phyloP scores from a whole-genome alignment of 352 stramenopile species.

The Phytopythium kandeliae region DNA sequence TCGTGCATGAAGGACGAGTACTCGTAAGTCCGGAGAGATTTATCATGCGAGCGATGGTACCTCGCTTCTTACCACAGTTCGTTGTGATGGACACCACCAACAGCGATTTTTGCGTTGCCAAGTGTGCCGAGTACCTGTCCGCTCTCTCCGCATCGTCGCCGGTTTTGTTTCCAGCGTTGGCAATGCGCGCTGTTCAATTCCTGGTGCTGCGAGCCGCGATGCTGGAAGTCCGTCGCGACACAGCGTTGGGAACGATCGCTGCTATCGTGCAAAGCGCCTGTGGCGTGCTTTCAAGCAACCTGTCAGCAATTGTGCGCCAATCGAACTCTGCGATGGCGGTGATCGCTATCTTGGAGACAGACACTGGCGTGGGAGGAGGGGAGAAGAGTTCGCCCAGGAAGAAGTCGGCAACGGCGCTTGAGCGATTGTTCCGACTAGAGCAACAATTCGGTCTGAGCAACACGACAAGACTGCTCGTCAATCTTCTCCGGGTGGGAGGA shows the following conservation, averaged over 20 bases:
- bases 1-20: not conserved
- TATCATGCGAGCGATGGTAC: too few species aligned
- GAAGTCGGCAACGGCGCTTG: slow-evolving; percentile 21
- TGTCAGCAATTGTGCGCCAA: not conserved
- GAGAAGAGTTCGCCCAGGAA: slow-evolving; percentile 16
- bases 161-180: slow-evolving; percentile 20
- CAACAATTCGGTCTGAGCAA: slow-evolving; percentile 16
- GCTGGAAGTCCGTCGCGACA: slow-evolving; percentile 22
- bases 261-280: slow-evolving; percentile 25
- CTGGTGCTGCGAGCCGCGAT: slow-evolving; percentile 34
- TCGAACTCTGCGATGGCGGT: slow-evolving; percentile 5
- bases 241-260: slow-evolving; percentile 23
- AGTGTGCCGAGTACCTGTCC: slow-evolving; percentile 35
- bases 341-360: slow-evolving; percentile 24
- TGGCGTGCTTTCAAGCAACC: slow-evolving; percentile 4
- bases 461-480: slow-evolving; percentile 27
- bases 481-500: slow-evolving; percentile 28
- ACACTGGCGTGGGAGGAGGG: too few species aligned
- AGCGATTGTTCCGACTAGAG: slow-evolving; percentile 28
- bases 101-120: slow-evolving; percentile 25
- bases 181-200: slow-evolving; percentile 27
- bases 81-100: not conserved
- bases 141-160: slow-evolving; percentile 18
- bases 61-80: not conserved
- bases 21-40: not conserved